Conservation (phyloP, 2,329 filamentous ascomycete species). For the Sarocladium strictum region DNA sequence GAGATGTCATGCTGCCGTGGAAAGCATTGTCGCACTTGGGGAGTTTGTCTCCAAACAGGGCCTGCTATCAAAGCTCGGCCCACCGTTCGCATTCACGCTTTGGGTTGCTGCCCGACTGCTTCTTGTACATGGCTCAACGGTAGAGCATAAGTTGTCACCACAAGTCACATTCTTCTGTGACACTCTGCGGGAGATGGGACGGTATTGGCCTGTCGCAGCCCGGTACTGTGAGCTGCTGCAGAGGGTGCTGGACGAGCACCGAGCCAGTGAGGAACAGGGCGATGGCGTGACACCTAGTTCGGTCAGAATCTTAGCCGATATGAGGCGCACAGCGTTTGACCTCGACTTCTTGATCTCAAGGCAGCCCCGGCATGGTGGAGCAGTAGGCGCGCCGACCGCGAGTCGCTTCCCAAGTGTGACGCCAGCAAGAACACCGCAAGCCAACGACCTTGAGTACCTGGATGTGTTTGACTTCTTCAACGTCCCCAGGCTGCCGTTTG, state of each 20-base stretch:
- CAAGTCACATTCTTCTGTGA: slow-evolving; percentile 79
- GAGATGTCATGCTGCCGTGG: slow-evolving; percentile 74
- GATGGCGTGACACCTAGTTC: slow-evolving; percentile 74
- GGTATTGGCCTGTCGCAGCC: slow-evolving; percentile 79
- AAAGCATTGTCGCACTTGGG: slow-evolving; percentile 72
- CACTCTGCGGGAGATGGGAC: slow-evolving; percentile 72
- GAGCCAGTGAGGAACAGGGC: slow-evolving; percentile 68
- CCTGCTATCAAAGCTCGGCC: slow-evolving; percentile 74
- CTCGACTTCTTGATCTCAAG: slow-evolving; percentile 83
- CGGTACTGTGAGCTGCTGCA: slow-evolving; percentile 76
- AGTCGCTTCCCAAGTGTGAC: slow-evolving; percentile 48
- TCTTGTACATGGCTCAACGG: slow-evolving; percentile 84
- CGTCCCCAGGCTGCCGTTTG: slow-evolving; percentile 63
- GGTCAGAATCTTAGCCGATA: slow-evolving; percentile 82
- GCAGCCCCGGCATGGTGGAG: slow-evolving; percentile 48
- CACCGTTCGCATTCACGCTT: slow-evolving; percentile 84
- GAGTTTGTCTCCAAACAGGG: slow-evolving; percentile 71
- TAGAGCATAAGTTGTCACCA: slow-evolving; percentile 74
- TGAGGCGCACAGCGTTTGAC: slow-evolving; percentile 86
- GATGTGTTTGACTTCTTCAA: slow-evolving; percentile 97
- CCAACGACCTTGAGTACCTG: slow-evolving; percentile 82
- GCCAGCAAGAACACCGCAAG: slow-evolving; percentile 62
- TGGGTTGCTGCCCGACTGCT: slow-evolving; percentile 87
- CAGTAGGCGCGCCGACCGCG: slow-evolving; percentile 13
- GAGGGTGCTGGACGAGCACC: slow-evolving; percentile 79